A percentile compares a stretch with the other conserved stretches of the same genome.
phyloP scores from a whole-genome alignment of 345 rosid genomes.

The Citrus maxima region DNA sequence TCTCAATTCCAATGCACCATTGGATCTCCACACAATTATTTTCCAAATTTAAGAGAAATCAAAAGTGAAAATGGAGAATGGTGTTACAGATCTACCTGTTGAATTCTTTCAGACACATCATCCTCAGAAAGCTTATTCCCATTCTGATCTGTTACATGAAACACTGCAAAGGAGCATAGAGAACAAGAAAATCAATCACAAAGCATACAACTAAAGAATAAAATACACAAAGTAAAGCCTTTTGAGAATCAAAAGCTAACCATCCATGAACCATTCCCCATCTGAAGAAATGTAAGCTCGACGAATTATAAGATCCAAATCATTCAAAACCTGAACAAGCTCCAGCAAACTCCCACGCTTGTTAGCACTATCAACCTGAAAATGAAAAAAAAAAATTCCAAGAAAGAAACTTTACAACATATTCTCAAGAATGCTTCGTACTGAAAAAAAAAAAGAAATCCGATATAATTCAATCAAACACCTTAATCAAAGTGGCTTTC shows the following conservation, averaged over 20 bases:
- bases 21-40: background rate
- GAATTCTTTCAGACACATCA: conserved; percentile 62
- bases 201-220: background rate
- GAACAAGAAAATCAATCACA: conserved; percentile 14
- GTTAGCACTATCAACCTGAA: conserved; percentile 79
- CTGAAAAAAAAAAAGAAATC: background rate
- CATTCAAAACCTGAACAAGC: conserved; percentile 81
- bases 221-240: background rate
- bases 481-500: conserved; percentile 67
- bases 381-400: background rate
- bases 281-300: conserved; percentile 89
- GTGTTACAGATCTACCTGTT: conserved; percentile 54
- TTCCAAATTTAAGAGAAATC: background rate
- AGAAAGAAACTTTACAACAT: background rate
- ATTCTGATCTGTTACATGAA: conserved; percentile 68
- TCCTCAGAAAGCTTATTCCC: conserved; percentile 68
- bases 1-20: background rate
- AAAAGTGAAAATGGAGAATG: background rate
- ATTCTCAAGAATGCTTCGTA: conserved; percentile 5
- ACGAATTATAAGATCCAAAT: conserved; percentile 59
- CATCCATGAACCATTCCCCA: conserved; percentile 93
- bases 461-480: conserved; percentile 20
- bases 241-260: conserved; percentile 31
- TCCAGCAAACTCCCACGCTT: conserved; percentile 75
- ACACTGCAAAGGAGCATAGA: conserved; percentile 41